These are phyloP conservation scores for Macrophomina pseudophaseolina DNA, from an alignment of 2,329 filamentous ascomycete species.

Conservation along the genomic window DNA sequence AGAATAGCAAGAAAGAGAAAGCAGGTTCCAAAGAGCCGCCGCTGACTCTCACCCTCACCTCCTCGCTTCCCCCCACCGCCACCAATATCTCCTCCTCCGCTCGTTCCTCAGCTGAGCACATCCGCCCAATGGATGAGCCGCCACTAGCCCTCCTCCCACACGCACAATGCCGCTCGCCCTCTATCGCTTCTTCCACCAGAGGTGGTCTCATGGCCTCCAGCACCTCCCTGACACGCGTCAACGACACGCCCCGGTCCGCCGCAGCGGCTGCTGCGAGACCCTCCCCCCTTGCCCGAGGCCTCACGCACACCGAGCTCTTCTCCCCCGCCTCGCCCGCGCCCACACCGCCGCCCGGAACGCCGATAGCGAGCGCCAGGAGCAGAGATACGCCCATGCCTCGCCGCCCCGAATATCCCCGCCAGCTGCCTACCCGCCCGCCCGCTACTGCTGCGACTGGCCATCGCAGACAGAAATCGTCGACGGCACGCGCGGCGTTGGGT, in stretches of 20 bases:
- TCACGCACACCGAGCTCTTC: conserved; percentile 14
- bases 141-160: background rate
- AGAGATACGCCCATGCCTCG: too few relatives aligned
- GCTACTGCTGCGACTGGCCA: background rate
- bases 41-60: conserved; percentile 6
- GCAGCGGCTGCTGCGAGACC: background rate
- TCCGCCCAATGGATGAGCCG: background rate
- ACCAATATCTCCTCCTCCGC: background rate
- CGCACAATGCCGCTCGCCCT: background rate
- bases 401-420: background rate
- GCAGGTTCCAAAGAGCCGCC: background rate
- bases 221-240: too few relatives aligned
- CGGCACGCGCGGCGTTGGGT: background rate
- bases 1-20: background rate
- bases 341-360: background rate
- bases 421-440: background rate
- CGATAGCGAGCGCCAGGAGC: background rate
- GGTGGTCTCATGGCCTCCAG: background rate
- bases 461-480: background rate
- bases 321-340: background rate
- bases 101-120: background rate
- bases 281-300: conserved; percentile 5
- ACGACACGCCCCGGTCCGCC: background rate
- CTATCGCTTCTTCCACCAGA: background rate
- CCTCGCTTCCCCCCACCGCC: background rate